phyloP scores from a whole-genome alignment of 2,329 filamentous ascomycete species.

The Sordariomycetes sp. region DNA sequence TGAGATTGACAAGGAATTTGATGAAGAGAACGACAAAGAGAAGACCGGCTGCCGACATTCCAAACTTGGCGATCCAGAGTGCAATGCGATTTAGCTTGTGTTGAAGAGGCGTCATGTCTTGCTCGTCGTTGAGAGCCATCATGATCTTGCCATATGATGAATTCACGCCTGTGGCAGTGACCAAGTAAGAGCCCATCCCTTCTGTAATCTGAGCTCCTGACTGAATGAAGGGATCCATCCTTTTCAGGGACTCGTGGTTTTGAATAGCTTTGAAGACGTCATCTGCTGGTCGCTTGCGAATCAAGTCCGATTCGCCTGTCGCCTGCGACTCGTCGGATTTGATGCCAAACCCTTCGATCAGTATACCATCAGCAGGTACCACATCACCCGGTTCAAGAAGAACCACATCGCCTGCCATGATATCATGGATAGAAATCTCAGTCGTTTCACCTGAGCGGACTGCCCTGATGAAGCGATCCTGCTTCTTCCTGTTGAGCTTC shows the following conservation, averaged over 20 bases:
- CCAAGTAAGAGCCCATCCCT: constrained; percentile 65
- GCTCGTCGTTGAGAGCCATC: constrained; percentile 63
- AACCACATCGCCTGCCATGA: constrained; percentile 62
- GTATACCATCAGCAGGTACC: constrained; percentile 64
- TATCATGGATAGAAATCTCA: constrained; percentile 60
- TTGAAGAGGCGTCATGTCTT: constrained; percentile 68
- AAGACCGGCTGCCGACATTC: constrained; percentile 66
- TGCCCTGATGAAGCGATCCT: constrained; percentile 64
- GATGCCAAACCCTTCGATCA: constrained; percentile 64
- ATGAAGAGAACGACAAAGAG: constrained; percentile 83
- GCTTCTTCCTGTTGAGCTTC: constrained; percentile 70
- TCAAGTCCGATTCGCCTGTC: constrained; percentile 70
- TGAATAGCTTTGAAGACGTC: constrained; percentile 64
- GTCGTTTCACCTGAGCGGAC: constrained; percentile 61
- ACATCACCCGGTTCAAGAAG: constrained; percentile 68
- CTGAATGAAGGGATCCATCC: constrained; percentile 77
- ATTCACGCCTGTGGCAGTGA: constrained; percentile 64
- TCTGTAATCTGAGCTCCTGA: constrained; percentile 74
- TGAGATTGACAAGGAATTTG: constrained; percentile 67
- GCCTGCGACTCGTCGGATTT: constrained; percentile 73
- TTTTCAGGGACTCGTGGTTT: constrained; percentile 54
- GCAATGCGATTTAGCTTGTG: constrained; percentile 67
- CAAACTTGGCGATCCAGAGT: constrained; percentile 69
- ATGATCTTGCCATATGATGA: constrained; percentile 70
- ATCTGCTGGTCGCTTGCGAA: constrained; percentile 58